Evolutionary conservation across 2,329 filamentous ascomycete genomes (phyloP).

Genomic region (Trichothecium sympodiale): DNA sequence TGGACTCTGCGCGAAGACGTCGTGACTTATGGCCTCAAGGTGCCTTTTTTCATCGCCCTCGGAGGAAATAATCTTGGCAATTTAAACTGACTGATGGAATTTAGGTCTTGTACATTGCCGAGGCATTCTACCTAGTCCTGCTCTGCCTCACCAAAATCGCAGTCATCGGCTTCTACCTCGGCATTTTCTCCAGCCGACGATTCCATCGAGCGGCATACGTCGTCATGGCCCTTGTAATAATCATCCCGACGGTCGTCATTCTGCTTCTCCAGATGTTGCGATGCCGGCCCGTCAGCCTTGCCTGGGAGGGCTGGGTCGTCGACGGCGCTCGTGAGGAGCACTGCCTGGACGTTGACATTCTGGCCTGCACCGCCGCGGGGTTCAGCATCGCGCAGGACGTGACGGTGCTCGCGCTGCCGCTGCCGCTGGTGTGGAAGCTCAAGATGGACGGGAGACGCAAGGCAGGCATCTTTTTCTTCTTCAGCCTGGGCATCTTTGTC

Average conservation of each 20-base stretch:
- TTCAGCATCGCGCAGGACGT: slow-evolving; percentile 36
- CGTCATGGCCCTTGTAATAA: slow-evolving; percentile 20
- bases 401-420: slow-evolving; percentile 29
- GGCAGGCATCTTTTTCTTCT: slow-evolving; percentile 28
- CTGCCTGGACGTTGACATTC: slow-evolving; percentile 12
- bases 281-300: slow-evolving; percentile 25
- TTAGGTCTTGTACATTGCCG: slow-evolving; percentile 19
- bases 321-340: slow-evolving; percentile 2
- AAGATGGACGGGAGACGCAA: slow-evolving; percentile 30
- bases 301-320: slow-evolving; percentile 15
- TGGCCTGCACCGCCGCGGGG: slow-evolving; percentile 29
- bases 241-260: slow-evolving; percentile 22
- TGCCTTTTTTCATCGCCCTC: slow-evolving; percentile 4
- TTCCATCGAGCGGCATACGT: slow-evolving; percentile 22
- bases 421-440: slow-evolving; percentile 27
- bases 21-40: slow-evolving; percentile 19
- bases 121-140: slow-evolving; percentile 24
- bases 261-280: slow-evolving; percentile 28
- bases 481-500: slow-evolving; percentile 31
- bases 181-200: slow-evolving; percentile 20
- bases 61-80: neutral
- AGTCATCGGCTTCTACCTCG: slow-evolving; percentile 26
- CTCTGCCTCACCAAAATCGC: slow-evolving; percentile 27
- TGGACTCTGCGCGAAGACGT: slow-evolving; percentile 19
- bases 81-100: too few relatives aligned